Evolutionary conservation across 495 filamentous ascomycete species (phyloP), one percentile per base, ranked within the genome.

Genomic region (Apiosordaria backusii): DNA sequence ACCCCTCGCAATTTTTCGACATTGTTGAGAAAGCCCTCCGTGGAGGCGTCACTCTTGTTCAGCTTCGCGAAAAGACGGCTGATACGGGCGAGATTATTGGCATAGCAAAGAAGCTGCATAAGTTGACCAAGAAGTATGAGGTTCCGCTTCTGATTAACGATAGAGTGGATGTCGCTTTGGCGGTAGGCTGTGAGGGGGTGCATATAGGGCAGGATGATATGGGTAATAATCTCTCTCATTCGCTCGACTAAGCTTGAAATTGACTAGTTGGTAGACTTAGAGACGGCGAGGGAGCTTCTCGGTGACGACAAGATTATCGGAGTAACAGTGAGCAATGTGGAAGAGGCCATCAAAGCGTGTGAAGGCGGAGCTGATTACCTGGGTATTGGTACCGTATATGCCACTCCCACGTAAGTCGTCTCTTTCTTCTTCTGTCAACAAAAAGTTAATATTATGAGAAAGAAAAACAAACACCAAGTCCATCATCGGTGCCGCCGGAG

Each of bases 121-220:
- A 81, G 15, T 79, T 96, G 57, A 93, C 91, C 13, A 77, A 79
- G 67, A 77, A 71, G n/a, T 81, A 90, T 70, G 78, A 82, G 19
- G 87, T 97, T 0, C 95, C 94, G 26, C 82, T 99, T 59, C 78
- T 99, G 50, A 93, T 99, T 79, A 97, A 99, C 74, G 95, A 99
- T 76, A 89, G 93, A n/a, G 84, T 97, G 4, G 93, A 96, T 79
- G 91, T 99, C 19, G 93, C 92, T 23, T 81, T 95, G 26, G 95
- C 92, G 18, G 85, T 91, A 54, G 90, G 87, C 5, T 93, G 89
- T 50, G 94, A 97, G 74, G 95, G 95, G 55, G 90, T 97, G 16
- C 94, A 99, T 76, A 83, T 99, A 52, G 94, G 95, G 29, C 94
- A 97, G 77, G 92, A 97, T 84, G 94, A 99, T 77, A 88, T 97